phyloP scores from a whole-genome alignment of 2,329 filamentous ascomycete species.

The Cordyceps cicadae region DNA sequence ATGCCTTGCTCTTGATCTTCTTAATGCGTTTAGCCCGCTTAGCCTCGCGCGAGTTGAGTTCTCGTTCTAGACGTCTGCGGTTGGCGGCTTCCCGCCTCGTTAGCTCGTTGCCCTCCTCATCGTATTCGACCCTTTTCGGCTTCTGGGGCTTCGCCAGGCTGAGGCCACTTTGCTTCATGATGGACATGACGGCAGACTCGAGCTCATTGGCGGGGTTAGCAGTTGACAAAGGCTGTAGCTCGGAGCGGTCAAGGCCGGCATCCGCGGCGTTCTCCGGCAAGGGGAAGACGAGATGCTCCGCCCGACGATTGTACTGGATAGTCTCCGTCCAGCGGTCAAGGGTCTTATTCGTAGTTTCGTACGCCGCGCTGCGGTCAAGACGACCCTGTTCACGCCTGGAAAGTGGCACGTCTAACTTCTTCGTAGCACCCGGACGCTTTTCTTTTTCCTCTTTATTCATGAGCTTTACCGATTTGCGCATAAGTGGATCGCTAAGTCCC shows the following conservation, averaged over 20 bases:
- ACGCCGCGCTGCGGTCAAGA: constrained; percentile 72
- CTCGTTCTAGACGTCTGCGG: constrained; percentile 70
- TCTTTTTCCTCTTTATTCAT: constrained; percentile 55
- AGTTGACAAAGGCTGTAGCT: constrained; percentile 56
- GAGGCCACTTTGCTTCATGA: constrained; percentile 83
- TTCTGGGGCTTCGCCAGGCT: constrained; percentile 38
- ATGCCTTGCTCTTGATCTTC: constrained; percentile 98
- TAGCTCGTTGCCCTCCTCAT: constrained; percentile 63
- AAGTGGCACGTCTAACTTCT: constrained; percentile 75
- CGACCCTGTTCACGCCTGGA: constrained; percentile 80
- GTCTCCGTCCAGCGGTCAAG: constrained; percentile 89
- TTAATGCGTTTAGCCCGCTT: constrained; percentile 86
- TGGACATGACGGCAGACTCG: constrained; percentile 76
- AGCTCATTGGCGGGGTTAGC: constrained; percentile 67
- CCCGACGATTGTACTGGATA: constrained; percentile 85
- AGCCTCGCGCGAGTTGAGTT: constrained; percentile 81
- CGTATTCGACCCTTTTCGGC: constrained; percentile 52
- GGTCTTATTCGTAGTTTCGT: constrained; percentile 85
- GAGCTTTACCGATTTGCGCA: constrained; percentile 73
- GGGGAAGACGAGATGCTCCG: constrained; percentile 85
- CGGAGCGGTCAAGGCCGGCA: constrained; percentile 51
- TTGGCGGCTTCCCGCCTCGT: constrained; percentile 63
- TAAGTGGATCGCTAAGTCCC: constrained; percentile 61
- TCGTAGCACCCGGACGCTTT: constrained; percentile 34
- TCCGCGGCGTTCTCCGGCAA: constrained; percentile 62